Evolutionary conservation across 768 basidiomycete genomes (phyloP), one percentile per base, ranked within the genome.

Genomic region (Amanita phalloides): DNA sequence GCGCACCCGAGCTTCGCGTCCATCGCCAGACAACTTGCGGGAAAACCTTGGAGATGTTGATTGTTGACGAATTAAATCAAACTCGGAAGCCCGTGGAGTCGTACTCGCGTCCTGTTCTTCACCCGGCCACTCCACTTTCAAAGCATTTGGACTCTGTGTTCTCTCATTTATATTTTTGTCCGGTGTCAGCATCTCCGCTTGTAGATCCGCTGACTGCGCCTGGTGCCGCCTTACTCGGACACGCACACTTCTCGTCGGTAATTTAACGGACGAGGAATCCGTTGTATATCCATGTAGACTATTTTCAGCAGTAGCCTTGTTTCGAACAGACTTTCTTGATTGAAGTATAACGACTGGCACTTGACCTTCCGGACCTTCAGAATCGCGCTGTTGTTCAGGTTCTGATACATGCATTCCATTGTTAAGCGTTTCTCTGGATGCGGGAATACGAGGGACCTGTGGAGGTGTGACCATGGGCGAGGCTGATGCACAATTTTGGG

Each of bases 31-130:
- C 1, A 53, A 53, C 54, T 49, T 49, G 46, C 64, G 66, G 33
- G 62, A 60, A 6, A 60, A 58, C 26, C 57, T 58, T 33, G 62
- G 56, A 5, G 70, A 61, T 11, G 66, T 61, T 9, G 64, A 52
- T 14, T 67, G 60, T 8, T 62, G 59, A 44, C 60, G 65, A 3
- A 61, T 62, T 11, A 62, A 57, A 21, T 73, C 72, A 58, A 86
- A 84, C 11, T 59, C 69, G 20, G 69, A 59, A 17, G 76, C 77
- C 51, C 68, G 78, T 3, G 86, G 87, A 4, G 86, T 89, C 41
- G 68, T 67, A 17, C 69, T 66, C 30, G 58, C 59, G 21, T 83
- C 81, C 20, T 68, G 64, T 17, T 70, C 69, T 13, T 81, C 79
- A 32, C 65, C 69, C 3, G 74, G 71, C 72, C 74, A 79, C 42